These are phyloP conservation scores for Herpetomonas samuelpessoai DNA, from an alignment of 208 protist genomes.

Conservation along the genomic window DNA sequence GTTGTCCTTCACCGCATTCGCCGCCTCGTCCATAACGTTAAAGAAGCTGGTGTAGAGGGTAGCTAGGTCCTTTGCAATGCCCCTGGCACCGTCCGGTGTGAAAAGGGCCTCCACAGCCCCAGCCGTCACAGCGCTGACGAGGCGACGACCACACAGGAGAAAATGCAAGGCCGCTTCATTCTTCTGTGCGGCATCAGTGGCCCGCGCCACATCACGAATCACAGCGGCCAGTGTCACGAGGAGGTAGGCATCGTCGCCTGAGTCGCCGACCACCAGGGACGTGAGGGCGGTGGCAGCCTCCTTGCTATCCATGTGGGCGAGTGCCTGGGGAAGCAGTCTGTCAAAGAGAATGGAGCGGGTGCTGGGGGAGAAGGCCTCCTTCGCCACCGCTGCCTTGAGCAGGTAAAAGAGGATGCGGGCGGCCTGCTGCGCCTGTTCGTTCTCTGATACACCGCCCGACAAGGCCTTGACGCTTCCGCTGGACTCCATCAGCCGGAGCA, in stretches of 20 bases:
- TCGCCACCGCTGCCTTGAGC: conserved; percentile 33
- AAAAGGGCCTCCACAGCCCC: conserved; percentile 48
- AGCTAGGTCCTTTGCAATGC: conserved; percentile 27
- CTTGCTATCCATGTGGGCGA: conserved; percentile 15
- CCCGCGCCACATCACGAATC: conserved; percentile 37
- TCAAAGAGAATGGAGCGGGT: conserved; percentile 22
- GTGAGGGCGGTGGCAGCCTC: conserved; percentile 15
- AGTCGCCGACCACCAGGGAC: conserved; percentile 7
- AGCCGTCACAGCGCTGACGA: conserved; percentile 51
- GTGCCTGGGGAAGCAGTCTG: conserved; percentile 40
- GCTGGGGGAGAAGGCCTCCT: conserved; percentile 22
- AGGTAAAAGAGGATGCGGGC: conserved; percentile 35
- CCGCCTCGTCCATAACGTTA: conserved; percentile 61
- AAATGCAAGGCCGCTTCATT: conserved; percentile 16
- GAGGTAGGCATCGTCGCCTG: conserved; percentile 24
- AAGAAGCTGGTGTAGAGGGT: conserved; percentile 65
- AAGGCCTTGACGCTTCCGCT: conserved; percentile 24
- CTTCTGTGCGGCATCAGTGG: background rate
- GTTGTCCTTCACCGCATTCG: conserved; percentile 59
- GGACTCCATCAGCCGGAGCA: conserved; percentile 62
- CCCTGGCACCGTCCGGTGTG: conserved; percentile 20
- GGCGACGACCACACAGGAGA: conserved; percentile 32
- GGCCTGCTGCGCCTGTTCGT: conserved; percentile 8
- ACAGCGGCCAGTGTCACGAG: conserved; percentile 58
- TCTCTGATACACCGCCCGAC: conserved; percentile 10